Base-by-base conservation (phyloP, 331 rosid genomes). In the Phaseolus coccineus region DNA sequence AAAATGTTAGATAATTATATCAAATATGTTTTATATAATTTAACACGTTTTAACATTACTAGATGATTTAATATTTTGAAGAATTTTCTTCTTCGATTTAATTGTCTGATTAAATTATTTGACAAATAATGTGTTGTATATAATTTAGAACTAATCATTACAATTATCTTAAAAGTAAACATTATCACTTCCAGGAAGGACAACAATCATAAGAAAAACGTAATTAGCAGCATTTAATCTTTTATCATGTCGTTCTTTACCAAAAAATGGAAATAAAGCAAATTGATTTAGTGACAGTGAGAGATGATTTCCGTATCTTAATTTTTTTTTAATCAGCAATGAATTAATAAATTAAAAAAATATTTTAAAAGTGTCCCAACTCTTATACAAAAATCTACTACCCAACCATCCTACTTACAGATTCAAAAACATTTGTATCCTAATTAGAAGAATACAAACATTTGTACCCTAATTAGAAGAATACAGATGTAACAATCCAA, bases 131-230 rank as follows among this genome's bases (percentile, higher is more conserved):
- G 22, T 19, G 22, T 19, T 19, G 22, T 19, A 19, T 19, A 19
- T 19, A 19, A 19, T 19, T 19, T 19, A 19, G 22, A 19, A 19
- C 22, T 19, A 19, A 19, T 19, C 22, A 19, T 19, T 19, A 19
- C 22, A 19, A 19, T 19, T 62, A 27, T 22, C 44, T 46, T n/a
- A 59, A 3, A 2, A 79, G 22, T 19, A 30, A 11, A 22, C 50
- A 31, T 3, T 42, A 69, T 57, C 64, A 64, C 53, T 4, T 65
- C 2, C 55, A 14, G 31, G 57, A 64, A 77, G 47, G 68, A 31
- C 51, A 78, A 30, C 59, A 68, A 78, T 55, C 48, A 78, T 77
- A 42, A 35, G 58, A 57, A 66, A 19, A 7, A 51, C 39, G 24
- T 44, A 44, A 15, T 27, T n/a, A 39, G 27, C 27, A 8, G 35